These are phyloP conservation scores for Onygena corvina DNA, from an alignment of 2,329 filamentous ascomycete genomes.

Conservation along the genomic window DNA sequence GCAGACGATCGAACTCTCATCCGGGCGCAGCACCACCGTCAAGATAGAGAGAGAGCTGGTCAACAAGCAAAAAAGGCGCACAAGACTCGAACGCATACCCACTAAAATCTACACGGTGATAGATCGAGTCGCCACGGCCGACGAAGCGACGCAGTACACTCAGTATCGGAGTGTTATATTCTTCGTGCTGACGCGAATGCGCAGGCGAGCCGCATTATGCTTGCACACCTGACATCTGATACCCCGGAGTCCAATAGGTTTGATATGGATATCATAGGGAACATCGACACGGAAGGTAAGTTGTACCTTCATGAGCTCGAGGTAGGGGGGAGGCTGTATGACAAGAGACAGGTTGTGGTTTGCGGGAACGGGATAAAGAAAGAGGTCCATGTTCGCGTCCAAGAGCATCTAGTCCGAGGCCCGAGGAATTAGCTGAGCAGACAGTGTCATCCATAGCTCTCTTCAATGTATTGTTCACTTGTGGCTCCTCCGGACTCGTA, in stretches of 20 bases:
- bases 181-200: constrained; percentile 8
- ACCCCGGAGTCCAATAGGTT: constrained; percentile 6
- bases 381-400: constrained; percentile 10
- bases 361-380: constrained; percentile 1
- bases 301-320: constrained; percentile 12
- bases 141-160: neutral
- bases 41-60: constrained; percentile 9
- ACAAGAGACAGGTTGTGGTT: constrained; percentile 7
- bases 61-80: neutral
- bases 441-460: too few relatives aligned
- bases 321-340: constrained; percentile 11
- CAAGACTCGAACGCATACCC: constrained; percentile 11
- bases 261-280: constrained; percentile 6
- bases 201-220: constrained; percentile 9
- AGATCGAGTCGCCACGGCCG: constrained; percentile 1
- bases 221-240: constrained; percentile 8
- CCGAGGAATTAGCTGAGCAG: constrained; percentile 13
- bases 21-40: constrained; percentile 9
- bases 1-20: constrained; percentile 10
- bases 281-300: constrained; percentile 9
- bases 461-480: too few relatives aligned
- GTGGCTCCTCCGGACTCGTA: too few relatives aligned
- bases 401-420: constrained; percentile 13
- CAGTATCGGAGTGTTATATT: constrained; percentile 8
- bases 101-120: constrained; percentile 11